Evolutionary conservation across 208 protist species (phyloP).

Genomic region (Jaenimonas drosophilae): DNA sequence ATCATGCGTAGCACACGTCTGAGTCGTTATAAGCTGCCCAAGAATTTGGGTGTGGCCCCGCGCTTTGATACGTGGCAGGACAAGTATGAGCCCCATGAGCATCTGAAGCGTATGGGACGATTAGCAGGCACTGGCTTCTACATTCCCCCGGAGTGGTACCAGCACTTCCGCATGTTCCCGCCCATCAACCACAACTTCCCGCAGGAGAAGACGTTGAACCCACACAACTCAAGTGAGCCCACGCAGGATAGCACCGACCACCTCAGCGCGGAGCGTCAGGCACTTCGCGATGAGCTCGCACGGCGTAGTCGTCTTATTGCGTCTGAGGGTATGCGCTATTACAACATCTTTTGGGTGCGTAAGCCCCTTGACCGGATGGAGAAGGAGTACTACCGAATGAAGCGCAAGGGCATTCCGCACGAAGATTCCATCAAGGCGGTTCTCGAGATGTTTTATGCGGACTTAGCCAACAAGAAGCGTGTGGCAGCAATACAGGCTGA

Average conservation of each 20-base stretch:
- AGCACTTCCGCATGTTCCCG: conserved; percentile 90
- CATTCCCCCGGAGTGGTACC: conserved; percentile 89
- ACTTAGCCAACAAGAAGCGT: conserved; percentile 75
- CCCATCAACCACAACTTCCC: conserved; percentile 85
- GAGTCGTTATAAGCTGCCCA: conserved; percentile 63
- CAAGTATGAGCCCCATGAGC: conserved; percentile 87
- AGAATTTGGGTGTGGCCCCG: conserved; percentile 83
- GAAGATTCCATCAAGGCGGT: conserved; percentile 69
- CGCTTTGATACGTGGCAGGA: conserved; percentile 86
- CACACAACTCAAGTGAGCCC: conserved; percentile 61
- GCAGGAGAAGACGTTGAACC: conserved; percentile 87
- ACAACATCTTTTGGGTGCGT: conserved; percentile 89
- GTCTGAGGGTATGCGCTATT: conserved; percentile 87
- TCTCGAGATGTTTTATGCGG: conserved; percentile 67
- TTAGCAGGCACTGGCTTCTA: conserved; percentile 87
- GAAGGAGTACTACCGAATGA: conserved; percentile 77
- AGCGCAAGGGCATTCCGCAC: conserved; percentile 58
- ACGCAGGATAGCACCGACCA: conserved; percentile 58
- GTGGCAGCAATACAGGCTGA: conserved; percentile 80
- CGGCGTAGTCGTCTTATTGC: conserved; percentile 74
- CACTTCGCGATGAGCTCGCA: conserved; percentile 71
- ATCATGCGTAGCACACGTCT: conserved; percentile 27
- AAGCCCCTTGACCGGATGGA: conserved; percentile 90
- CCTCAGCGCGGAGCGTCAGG: conserved; percentile 48
- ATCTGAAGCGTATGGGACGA: conserved; percentile 83